A percentile compares a stretch with the other conserved stretches of the same genome.
phyloP scores from a whole-genome alignment of 495 filamentous ascomycete genomes.

The Hypoxylon rickii region DNA sequence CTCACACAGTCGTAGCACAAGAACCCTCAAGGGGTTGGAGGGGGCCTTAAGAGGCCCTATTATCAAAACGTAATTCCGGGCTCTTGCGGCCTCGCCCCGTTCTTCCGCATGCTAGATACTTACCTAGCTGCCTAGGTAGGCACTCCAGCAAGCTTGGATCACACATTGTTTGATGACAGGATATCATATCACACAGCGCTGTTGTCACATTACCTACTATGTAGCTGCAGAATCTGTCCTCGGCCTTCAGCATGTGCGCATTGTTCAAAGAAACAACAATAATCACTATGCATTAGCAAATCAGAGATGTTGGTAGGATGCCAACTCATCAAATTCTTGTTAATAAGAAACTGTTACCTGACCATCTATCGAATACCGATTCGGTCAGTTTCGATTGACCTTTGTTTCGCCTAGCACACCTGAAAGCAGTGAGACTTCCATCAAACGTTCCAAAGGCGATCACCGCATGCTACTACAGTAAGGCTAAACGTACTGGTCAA shows the following conservation, averaged over 20 bases:
- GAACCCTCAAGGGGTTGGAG: constrained; percentile 15
- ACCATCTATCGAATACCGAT: too few relatives aligned
- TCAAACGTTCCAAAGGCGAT: constrained; percentile 20
- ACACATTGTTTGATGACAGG: constrained; percentile 7
- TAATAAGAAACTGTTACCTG: too few relatives aligned
- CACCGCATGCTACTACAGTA: too few relatives aligned
- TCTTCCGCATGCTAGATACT: constrained; percentile 3
- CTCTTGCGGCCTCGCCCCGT: constrained; percentile 15
- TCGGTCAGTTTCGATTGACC: neutral
- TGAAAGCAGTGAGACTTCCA: constrained; percentile 6
- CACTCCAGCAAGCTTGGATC: constrained; percentile 6
- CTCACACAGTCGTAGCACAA: constrained; percentile 7
- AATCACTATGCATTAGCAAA: constrained; percentile 8
- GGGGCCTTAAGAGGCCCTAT: constrained; percentile 22
- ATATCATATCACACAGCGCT: too few relatives aligned
- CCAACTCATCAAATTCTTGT: neutral
- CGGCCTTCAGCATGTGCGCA: neutral
- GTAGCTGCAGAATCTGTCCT: constrained; percentile 1
- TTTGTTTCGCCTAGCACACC: too few relatives aligned
- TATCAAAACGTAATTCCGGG: constrained; percentile 29
- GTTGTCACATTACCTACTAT: too few relatives aligned
- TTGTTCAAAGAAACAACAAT: neutral
- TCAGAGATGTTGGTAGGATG: neutral
- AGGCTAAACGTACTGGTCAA: too few relatives aligned
- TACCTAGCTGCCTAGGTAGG: too few relatives aligned